Evolutionary conservation across 2,329 filamentous ascomycete species (phyloP), one percentile per base, ranked within the genome.

Genomic region (Fusarium coffeatum): DNA sequence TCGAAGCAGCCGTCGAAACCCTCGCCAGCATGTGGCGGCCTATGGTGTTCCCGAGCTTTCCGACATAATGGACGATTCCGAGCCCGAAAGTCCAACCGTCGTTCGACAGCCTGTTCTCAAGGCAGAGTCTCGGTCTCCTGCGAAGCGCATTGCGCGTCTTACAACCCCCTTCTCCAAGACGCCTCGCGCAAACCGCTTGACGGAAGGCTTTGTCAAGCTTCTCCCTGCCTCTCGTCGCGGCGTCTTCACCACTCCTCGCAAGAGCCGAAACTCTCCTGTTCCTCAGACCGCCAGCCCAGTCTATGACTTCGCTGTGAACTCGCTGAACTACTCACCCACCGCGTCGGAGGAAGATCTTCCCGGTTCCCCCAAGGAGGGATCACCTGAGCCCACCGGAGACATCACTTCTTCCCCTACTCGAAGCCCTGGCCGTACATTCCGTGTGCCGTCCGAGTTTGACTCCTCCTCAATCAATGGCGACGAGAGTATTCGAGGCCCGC

Each of bases 131-230:
- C 72, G 69, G 50, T 80, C 78, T 8, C 79, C 79, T 2, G 74
- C 71, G 22, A 80, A 80, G 72, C 72, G 72, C 40, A 61, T 72
- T 28, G 65, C 73, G 25, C 69, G 71, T n/a, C 73, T 76, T 15
- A 67, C 69, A 4, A 76, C 64, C 43, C 76, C 76, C 9, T 63
- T 78, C 23, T 27, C 49, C 51, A 75, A 74, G 69, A 68, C 53
- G 45, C 25, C 49, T 9, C 67, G 65, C 11, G 55, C 74, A 22
- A 69, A 64, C 32, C 77, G 75, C 25, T 57, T 80, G 50, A 74
- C 70, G n/a, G 72, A 76, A 34, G 73, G 69, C 5, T 72, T 79
- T 25, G 65, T 79, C 59, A 74, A 72, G 58, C 69, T 80, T 43
- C 25, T 72, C n/a, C 78, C 78, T 16, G 65, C 6, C 72, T 63